Evolutionary conservation across 2,329 filamentous ascomycete species (phyloP).

Genomic region (Penicillium aurantiogriseum): DNA sequence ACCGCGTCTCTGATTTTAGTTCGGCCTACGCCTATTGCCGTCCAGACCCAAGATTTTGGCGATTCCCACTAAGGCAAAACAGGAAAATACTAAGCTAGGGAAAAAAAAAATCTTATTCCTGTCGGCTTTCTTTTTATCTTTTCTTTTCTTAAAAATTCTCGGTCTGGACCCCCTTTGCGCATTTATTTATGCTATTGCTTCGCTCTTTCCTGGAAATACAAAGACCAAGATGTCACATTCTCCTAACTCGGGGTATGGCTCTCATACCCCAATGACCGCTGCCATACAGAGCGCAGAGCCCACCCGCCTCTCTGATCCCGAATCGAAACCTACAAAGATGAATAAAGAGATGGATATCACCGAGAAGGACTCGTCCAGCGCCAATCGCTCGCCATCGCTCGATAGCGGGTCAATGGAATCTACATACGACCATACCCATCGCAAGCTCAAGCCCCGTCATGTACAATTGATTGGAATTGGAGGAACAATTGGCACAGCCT

Average conservation of each 20-base stretch:
- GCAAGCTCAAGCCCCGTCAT: slow-evolving; percentile 46
- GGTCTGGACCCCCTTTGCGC: not conserved
- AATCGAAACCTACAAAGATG: slow-evolving; percentile 15
- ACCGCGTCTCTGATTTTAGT: not conserved
- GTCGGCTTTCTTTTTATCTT: not conserved
- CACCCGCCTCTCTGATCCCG: slow-evolving; percentile 13
- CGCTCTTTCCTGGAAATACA: not conserved
- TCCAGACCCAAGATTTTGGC: not conserved
- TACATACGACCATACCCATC: slow-evolving; percentile 36
- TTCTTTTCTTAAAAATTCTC: not conserved
- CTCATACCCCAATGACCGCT: slow-evolving; percentile 16
- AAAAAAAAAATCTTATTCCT: slow-evolving; percentile 4
- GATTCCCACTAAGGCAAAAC: not conserved
- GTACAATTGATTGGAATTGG: slow-evolving; percentile 50
- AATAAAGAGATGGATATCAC: slow-evolving; percentile 9
- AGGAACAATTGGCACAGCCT: slow-evolving; percentile 45
- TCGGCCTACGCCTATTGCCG: not conserved
- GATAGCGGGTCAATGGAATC: slow-evolving; percentile 27
- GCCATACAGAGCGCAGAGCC: slow-evolving; percentile 18
- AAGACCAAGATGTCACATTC: slow-evolving; percentile 10
- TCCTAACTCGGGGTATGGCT: slow-evolving; percentile 2
- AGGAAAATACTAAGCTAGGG: slow-evolving; percentile 1
- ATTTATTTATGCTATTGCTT: not conserved
- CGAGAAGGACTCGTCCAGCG: slow-evolving; percentile 19
- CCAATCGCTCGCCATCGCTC: slow-evolving; percentile 23